Base-by-base conservation (phyloP, 345 rosid genomes). In the Hirschfeldia incana region DNA sequence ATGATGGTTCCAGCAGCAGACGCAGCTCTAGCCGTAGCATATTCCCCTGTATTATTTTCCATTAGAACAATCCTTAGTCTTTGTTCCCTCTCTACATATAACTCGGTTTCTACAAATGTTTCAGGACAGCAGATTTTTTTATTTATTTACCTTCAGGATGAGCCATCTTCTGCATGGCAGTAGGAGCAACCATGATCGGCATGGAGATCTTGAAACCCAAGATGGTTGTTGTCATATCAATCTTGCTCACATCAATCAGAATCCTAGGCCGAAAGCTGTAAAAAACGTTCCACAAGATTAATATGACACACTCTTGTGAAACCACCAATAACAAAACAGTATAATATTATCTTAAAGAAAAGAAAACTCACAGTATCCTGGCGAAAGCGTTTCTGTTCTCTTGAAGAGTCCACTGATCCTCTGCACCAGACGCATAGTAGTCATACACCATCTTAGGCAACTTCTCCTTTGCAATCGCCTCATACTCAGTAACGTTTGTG, bases 101-200 rank as follows among this genome's bases (percentile, higher is more conserved):
- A 46, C 65, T 69, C 6, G 15, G 60, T 78, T 72, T 72, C 46
- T 21, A 65, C 67, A 72, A 33, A 11, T 58, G 68, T 72, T 76
- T 78, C 11, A 73, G 6, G 42, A 3, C 26, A 17, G 6, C 13
- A 13, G 17, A 55, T 7, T 27, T 46, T 1, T 16, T 36, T 21
- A n/a, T 32, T 46, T 1, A 6, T 34, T 26, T 33, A 89, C 97
- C 97, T 76, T 90, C 95, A 5, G 95, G 97, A 74, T 92, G 97
- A 81, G 97, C 97, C 97, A 92, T 92, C 83, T 92, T 92, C 86
- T 90, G 95, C 76, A 92, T 57, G 67, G 97, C 97, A 32, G 95
- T 87, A 34, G 97, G 97, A 75, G 97, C 97, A 88, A 92, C 81
- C 97, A 92, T 92, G 85, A 92, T 90, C 0, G 95, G 97, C 95